These are phyloP conservation scores for Elsinoe necatrix DNA, from an alignment of 2,329 filamentous ascomycete species.

Conservation along the genomic window DNA sequence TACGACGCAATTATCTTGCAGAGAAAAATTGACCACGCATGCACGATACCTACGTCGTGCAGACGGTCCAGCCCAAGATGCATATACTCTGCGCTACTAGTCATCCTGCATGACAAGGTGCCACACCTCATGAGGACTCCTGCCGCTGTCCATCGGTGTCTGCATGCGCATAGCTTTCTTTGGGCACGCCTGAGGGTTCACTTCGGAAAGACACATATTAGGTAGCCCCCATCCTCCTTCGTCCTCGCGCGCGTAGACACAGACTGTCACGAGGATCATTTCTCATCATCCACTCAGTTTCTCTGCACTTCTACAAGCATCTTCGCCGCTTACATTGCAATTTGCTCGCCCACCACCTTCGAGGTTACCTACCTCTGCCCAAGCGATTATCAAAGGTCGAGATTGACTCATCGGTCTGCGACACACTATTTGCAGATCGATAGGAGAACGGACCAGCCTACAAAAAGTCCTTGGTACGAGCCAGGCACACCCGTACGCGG, in stretches of 20 bases:
- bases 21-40: slow-evolving; percentile 4
- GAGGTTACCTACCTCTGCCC: not conserved
- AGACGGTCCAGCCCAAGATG: not conserved
- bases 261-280: slow-evolving; percentile 4
- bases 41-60: not conserved
- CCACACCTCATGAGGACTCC: not conserved
- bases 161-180: not conserved
- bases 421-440: slow-evolving; percentile 13
- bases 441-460: slow-evolving; percentile 8
- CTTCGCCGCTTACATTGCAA: not conserved
- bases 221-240: not conserved
- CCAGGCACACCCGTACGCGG: slow-evolving; percentile 13
- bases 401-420: slow-evolving; percentile 12
- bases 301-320: slow-evolving; percentile 5
- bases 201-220: not conserved
- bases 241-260: slow-evolving; percentile 9
- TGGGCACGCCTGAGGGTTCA: not conserved
- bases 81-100: not conserved
- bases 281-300: not conserved
- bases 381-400: slow-evolving; percentile 8
- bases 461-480: slow-evolving; percentile 5
- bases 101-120: not conserved
- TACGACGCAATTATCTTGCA: not conserved
- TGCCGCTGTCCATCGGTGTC: not conserved
- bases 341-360: not conserved